These are phyloP conservation scores for Aspergillus coremiiformis DNA, from an alignment of 495 filamentous ascomycete species.

Conservation along the genomic window DNA sequence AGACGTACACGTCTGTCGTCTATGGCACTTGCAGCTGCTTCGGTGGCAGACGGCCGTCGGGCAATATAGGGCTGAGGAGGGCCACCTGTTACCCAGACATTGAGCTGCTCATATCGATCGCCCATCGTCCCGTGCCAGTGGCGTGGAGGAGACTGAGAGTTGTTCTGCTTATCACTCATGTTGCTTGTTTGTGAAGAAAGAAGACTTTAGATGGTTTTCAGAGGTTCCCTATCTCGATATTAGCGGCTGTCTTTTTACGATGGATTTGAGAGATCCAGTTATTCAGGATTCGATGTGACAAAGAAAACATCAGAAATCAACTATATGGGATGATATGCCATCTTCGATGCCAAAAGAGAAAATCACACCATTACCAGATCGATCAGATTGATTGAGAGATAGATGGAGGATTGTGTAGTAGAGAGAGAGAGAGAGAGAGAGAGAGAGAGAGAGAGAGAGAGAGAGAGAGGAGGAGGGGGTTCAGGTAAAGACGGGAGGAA, in stretches of 20 bases:
- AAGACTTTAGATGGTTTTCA: background rate
- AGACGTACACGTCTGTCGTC: slow-evolving; percentile 19
- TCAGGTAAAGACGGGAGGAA: too few relatives aligned
- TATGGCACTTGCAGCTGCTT: slow-evolving; percentile 11
- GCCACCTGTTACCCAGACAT: slow-evolving; percentile 38
- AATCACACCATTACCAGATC: background rate
- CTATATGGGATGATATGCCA: too few relatives aligned
- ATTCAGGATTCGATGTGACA: too few relatives aligned
- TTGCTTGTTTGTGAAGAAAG: background rate
- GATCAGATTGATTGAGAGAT: background rate
- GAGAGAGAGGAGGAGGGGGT: too few relatives aligned
- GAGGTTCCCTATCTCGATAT: background rate
- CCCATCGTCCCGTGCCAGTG: slow-evolving; percentile 39
- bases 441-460: too few relatives aligned
- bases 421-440: too few relatives aligned
- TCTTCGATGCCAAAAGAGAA: background rate
- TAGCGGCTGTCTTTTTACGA: background rate
- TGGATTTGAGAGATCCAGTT: too few relatives aligned
- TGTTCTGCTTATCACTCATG: slow-evolving; percentile 23
- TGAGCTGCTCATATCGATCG: slow-evolving; percentile 36
- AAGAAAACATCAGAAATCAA: too few relatives aligned
- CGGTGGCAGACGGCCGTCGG: slow-evolving; percentile 20
- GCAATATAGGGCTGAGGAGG: slow-evolving; percentile 19
- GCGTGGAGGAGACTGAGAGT: slow-evolving; percentile 19
- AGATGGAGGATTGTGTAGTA: background rate